Evolutionary conservation across 2,329 filamentous ascomycete genomes (phyloP).

Genomic region (Aspergillus glaucus): DNA sequence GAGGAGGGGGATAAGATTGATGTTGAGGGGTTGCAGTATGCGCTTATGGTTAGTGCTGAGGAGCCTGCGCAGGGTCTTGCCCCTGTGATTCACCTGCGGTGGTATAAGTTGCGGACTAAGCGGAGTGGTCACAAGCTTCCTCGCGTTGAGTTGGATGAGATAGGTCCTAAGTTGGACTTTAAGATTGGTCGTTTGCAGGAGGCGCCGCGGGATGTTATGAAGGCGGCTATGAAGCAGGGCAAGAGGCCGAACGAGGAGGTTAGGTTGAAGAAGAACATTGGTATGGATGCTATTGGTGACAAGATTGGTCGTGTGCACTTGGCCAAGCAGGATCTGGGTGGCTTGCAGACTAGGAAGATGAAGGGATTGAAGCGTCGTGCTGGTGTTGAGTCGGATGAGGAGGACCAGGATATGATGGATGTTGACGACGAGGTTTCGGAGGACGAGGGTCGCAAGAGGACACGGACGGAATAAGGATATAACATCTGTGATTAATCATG

Average conservation of each 20-base stretch:
- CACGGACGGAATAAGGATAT: slow-evolving; percentile 21
- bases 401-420: slow-evolving; percentile 47
- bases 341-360: slow-evolving; percentile 96
- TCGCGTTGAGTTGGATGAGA: slow-evolving; percentile 88
- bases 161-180: slow-evolving; percentile 91
- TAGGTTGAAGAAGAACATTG: slow-evolving; percentile 90
- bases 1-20: slow-evolving; percentile 76
- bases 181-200: slow-evolving; percentile 73
- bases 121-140: slow-evolving; percentile 81
- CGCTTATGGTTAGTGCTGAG: slow-evolving; percentile 73
- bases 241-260: slow-evolving; percentile 53
- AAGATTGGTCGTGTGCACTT: slow-evolving; percentile 92
- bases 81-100: slow-evolving; percentile 58
- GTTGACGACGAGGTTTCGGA: slow-evolving; percentile 36
- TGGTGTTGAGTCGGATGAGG: slow-evolving; percentile 52
- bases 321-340: slow-evolving; percentile 78
- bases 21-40: slow-evolving; percentile 89
- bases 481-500: neutral
- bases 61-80: slow-evolving; percentile 46
- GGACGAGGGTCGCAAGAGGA: slow-evolving; percentile 30
- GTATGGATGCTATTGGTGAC: slow-evolving; percentile 85
- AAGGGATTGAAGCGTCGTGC: slow-evolving; percentile 89
- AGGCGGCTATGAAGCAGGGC: slow-evolving; percentile 83
- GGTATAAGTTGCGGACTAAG: slow-evolving; percentile 81
- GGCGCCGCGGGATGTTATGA: slow-evolving; percentile 71